phyloP scores from a whole-genome alignment of 2,329 filamentous ascomycete genomes.

The Zalaria sp. region DNA sequence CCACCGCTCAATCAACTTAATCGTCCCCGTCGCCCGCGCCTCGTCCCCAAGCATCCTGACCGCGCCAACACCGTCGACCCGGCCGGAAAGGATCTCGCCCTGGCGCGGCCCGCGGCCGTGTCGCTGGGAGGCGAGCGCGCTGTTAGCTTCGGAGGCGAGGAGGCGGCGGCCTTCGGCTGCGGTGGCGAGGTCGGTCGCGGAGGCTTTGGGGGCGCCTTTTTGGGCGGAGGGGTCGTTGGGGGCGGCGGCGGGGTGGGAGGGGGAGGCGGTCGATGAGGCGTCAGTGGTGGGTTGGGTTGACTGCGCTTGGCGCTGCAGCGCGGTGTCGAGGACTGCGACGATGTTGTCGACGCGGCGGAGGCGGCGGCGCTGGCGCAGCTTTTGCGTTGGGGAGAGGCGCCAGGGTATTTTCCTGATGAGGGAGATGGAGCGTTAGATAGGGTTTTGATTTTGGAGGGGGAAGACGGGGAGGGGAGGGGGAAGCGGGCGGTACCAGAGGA shows the following conservation, averaged over 20 bases:
- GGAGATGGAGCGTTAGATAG: not conserved
- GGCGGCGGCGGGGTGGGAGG: conserved; percentile 1
- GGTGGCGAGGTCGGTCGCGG: conserved; percentile 12
- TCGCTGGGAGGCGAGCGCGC: conserved; percentile 9
- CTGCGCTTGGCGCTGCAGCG: conserved; percentile 46
- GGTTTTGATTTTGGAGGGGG: not conserved
- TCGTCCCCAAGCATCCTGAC: conserved; percentile 11
- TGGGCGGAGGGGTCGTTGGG: conserved; percentile 3
- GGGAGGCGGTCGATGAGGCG: conserved; percentile 2
- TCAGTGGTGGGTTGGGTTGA: conserved; percentile 17
- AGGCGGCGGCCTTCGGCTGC: conserved; percentile 18
- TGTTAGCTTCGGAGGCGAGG: conserved; percentile 8
- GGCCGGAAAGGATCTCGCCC: conserved; percentile 11
- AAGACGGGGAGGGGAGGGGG: not conserved
- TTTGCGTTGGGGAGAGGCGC: conserved; percentile 85
- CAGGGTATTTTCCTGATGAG: conserved; percentile 80
- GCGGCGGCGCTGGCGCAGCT: conserved; percentile 70
- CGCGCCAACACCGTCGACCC: conserved; percentile 5
- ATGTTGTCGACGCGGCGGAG: conserved; percentile 75
- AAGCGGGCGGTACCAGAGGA: conserved; percentile 53
- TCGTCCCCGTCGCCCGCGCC: conserved; percentile 35
- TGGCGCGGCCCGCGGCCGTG: conserved; percentile 17
- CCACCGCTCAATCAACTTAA: conserved; percentile 75
- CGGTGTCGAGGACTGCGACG: conserved; percentile 68
- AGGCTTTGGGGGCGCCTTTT: conserved; percentile 9